These are phyloP conservation scores for Aspergillus sp. DNA, from an alignment of 2,329 filamentous ascomycete species.

Conservation along the genomic window DNA sequence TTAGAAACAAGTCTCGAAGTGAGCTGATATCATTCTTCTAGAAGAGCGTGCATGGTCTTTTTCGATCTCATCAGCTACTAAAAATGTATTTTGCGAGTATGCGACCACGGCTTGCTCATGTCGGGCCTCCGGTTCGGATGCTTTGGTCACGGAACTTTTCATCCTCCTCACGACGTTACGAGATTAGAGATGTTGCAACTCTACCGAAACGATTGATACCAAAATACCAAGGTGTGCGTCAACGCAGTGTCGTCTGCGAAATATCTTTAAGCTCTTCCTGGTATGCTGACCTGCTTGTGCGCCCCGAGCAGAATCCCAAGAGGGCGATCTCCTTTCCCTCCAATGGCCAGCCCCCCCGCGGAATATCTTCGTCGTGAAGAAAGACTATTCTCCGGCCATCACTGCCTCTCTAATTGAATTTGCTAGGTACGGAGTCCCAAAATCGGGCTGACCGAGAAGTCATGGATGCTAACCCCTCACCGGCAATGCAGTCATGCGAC, in stretches of 20 bases:
- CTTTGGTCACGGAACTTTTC: slow-evolving; percentile 43
- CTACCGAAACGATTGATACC: slow-evolving; percentile 59
- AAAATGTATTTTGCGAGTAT: slow-evolving; percentile 24
- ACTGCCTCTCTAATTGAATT: slow-evolving; percentile 61
- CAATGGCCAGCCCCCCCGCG: slow-evolving; percentile 69
- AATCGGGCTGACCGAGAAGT: background rate
- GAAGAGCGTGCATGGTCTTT: background rate
- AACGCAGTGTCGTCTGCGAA: slow-evolving; percentile 6
- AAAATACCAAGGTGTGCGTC: slow-evolving; percentile 60
- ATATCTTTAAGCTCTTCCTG: background rate
- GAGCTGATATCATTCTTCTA: background rate
- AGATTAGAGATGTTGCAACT: slow-evolving; percentile 48
- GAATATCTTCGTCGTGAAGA: slow-evolving; percentile 70
- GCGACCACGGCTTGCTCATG: slow-evolving; percentile 14
- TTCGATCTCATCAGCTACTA: no score
- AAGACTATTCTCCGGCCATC: slow-evolving; percentile 59
- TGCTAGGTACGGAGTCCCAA: slow-evolving; percentile 44
- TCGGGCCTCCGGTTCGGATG: slow-evolving; percentile 13
- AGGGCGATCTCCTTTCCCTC: slow-evolving; percentile 64
- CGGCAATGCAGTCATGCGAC: slow-evolving; percentile 64
- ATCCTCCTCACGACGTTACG: slow-evolving; percentile 38
- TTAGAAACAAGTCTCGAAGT: background rate
- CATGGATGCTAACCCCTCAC: slow-evolving; percentile 3
- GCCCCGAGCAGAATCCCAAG: slow-evolving; percentile 52
- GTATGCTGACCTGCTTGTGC: background rate